Evolutionary conservation across 805 yeast species (phyloP).

Genomic region (Wickerhamiella domercqiae): DNA sequence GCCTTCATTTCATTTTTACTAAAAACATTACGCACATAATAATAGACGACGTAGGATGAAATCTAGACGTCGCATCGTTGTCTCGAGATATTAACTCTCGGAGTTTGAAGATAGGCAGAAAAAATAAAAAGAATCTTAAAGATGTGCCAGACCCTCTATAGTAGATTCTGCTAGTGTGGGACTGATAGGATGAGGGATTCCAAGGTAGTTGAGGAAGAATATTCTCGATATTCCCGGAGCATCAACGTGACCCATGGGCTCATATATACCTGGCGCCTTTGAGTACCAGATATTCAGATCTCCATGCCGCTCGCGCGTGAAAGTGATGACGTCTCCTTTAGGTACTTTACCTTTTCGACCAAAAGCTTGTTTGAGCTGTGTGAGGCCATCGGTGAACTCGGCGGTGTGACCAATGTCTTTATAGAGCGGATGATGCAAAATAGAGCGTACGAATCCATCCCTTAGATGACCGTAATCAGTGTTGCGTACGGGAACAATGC

Average conservation of each 20-base stretch:
- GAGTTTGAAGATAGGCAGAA: too few relatives aligned
- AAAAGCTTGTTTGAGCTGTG: constrained; percentile 48
- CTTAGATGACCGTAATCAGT: constrained; percentile 82
- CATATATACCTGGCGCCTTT: constrained; percentile 21
- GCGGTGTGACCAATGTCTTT: constrained; percentile 31
- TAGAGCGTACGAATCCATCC: constrained; percentile 77
- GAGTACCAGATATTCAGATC: constrained; percentile 29
- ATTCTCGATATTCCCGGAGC: constrained; percentile 50
- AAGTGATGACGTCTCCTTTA: constrained; percentile 49
- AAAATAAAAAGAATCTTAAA: not conserved
- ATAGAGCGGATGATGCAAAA: constrained; percentile 49
- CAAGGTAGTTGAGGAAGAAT: constrained; percentile 61
- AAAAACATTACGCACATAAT: too few relatives aligned
- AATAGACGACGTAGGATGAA: too few relatives aligned
- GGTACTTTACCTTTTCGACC: constrained; percentile 55
- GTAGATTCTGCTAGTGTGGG: constrained; percentile 28
- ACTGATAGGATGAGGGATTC: constrained; percentile 52
- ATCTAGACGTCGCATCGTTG: too few relatives aligned
- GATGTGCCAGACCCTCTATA: constrained; percentile 10
- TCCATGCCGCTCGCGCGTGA: constrained; percentile 40
- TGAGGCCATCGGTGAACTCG: constrained; percentile 44
- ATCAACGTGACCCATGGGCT: constrained; percentile 41
- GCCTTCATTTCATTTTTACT: too few relatives aligned
- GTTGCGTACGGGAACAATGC: constrained; percentile 75
- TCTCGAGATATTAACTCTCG: too few relatives aligned